Evolutionary conservation across 129 eudicot species (phyloP), one percentile per base, ranked within the genome.

Genomic region (Pittosporum tobira): DNA sequence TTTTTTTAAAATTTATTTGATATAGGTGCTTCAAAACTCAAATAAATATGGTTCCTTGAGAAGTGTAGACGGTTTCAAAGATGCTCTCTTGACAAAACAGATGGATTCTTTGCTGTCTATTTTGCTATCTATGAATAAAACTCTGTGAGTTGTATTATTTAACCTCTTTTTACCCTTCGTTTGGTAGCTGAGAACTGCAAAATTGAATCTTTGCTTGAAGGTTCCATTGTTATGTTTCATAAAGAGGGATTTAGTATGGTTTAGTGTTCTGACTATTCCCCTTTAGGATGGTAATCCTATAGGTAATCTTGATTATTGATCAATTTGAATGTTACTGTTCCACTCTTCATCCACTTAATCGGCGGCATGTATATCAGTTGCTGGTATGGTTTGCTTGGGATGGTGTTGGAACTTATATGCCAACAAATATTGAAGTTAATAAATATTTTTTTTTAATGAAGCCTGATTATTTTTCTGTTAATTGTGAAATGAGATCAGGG

Each of bases 81-180:
- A 66, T 59, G 79, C 76, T 25, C 76, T 86, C 23, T 64, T 78
- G 66, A 50, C 68, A 18, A 91, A 91, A 69, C 98, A 83, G 77
- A 59, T 91, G 87, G 84, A 83, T 23, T 77, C 95, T 8, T 68
- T 91, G 37, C 81, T 76, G 49, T 64, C 15, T 26, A 80, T 83
- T 68, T 54, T 91, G 71, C 65, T 73, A 24, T 75, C 87, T 20
- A 71, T 86, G 66, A 80, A 54, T 53, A 79, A 70, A 68, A 84
- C 88, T 18, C 28, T 88, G 96, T 84, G 64, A 67, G 86, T 76
- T 45, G 0, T 22, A 1, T 11, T 52, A 10, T 11, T 64, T n/a
- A 42, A 44, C 21, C 47, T 51, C 6, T n/a, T 16, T 45, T 45
- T 15, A n/a, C 49, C 20, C 22, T 45, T 6, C 49, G 5, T n/a